Evolutionary conservation across 2,329 filamentous ascomycete species (phyloP).

Genomic region (Cladosporium sp.): DNA sequence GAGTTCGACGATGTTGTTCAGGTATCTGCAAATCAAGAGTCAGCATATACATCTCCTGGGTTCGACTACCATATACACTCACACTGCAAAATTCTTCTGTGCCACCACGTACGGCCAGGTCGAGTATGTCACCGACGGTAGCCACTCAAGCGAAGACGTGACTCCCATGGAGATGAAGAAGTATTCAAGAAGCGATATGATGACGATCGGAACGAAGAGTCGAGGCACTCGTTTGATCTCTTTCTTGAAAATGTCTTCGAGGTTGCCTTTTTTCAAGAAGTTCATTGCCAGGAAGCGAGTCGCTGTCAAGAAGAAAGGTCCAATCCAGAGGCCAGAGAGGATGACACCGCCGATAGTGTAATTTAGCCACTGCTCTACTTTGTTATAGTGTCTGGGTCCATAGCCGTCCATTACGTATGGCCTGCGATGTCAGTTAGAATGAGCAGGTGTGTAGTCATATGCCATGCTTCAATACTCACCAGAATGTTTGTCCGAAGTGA

Average conservation of each 20-base stretch:
- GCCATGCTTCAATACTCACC: conserved; percentile 32
- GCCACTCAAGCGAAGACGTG: conserved; percentile 47
- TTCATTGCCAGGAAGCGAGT: conserved; percentile 48
- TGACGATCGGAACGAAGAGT: conserved; percentile 49
- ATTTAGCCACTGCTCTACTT: conserved; percentile 45
- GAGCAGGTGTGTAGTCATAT: not conserved
- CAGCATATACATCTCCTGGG: not conserved
- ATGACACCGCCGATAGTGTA: conserved; percentile 48
- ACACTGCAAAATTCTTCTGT: conserved; percentile 43
- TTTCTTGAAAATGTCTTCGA: conserved; percentile 48
- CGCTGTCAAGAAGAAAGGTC: conserved; percentile 53
- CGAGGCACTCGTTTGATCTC: conserved; percentile 48
- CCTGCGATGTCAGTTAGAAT: not conserved
- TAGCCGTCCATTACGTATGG: conserved; percentile 29
- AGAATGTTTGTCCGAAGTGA: conserved; percentile 50
- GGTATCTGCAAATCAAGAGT: conserved; percentile 31
- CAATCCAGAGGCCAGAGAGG: conserved; percentile 52
- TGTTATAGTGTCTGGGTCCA: conserved; percentile 42
- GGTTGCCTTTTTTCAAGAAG: conserved; percentile 48
- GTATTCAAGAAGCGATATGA: conserved; percentile 50
- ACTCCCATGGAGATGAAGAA: conserved; percentile 51
- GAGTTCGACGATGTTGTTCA: conserved; percentile 50
- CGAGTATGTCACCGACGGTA: conserved; percentile 52
- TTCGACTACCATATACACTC: conserved; percentile 9
- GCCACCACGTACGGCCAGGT: conserved; percentile 50